Base-by-base conservation (phyloP, 2,329 filamentous ascomycete genomes). In the Pestalotiopsis sp. region DNA sequence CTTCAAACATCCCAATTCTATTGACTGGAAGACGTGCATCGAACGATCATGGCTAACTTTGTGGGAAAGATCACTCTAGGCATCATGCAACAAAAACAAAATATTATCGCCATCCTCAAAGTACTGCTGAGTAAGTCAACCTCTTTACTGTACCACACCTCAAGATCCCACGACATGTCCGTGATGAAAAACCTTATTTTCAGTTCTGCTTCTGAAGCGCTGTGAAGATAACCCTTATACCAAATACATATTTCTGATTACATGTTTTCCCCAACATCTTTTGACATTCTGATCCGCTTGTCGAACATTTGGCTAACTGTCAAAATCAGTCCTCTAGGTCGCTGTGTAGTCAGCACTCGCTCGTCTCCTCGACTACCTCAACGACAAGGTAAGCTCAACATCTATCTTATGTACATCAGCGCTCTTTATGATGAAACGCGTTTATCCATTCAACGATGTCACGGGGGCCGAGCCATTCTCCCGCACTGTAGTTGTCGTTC, bases 371-470 rank as follows among this genome's bases (percentile, higher is more conserved):
- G 17, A 52, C 14, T 1, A 9, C 7, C 9, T 9, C 45, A 52
- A 23, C 45, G 20, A 1, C 45, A 13, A 59, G 57, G 57, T 59
- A 59, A 59, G 57, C 23, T 36, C 31, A 20, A 13, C 13, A 4
- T 27, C 31, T 36, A 36, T 49, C 27, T 66, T 41, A 58, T 27
- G 3, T 60, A 23, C 25, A 45, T 38, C 31, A 41, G 14, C 58
- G 41, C 63, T 45, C 70, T 66, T 77, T 73, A 81, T 88, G 87
- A 89, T 89, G 87, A 89, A 82, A 85, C 85, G 79, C 90, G 90
- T 89, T 89, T 90, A 92, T 92, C 90, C 90, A 92, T 92, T 92
- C 90, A 87, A 91, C 88, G 86, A 92, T 84, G 80, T 86, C 86
- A 84, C 86, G 70, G 82, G 82, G 79, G 84, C 90, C 91, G 84